Conservation (phyloP, 2,329 filamentous ascomycete genomes). For the Penicillium sclerotiorum region DNA sequence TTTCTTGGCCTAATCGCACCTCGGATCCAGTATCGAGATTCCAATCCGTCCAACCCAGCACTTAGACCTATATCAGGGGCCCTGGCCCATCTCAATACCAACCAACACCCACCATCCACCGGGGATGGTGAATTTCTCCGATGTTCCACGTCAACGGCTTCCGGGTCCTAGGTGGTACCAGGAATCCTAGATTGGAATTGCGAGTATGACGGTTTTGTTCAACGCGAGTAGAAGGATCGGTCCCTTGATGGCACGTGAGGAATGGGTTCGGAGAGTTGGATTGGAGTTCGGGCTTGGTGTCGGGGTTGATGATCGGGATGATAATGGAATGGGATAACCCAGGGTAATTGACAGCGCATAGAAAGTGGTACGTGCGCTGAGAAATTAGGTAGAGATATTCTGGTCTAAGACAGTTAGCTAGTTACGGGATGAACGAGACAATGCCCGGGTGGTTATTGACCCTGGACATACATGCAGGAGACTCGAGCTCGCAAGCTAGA, state of each 20-base stretch:
- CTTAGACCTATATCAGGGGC: no score
- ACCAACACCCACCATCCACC: background rate
- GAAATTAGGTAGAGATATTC: no score
- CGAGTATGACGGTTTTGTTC: background rate
- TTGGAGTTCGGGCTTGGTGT: conserved; percentile 7
- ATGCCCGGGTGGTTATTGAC: no score
- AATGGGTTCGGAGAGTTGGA: background rate
- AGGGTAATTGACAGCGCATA: background rate
- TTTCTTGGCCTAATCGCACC: background rate
- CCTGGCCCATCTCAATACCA: background rate
- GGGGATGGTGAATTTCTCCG: conserved; percentile 10
- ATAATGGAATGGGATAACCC: background rate
- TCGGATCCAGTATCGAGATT: conserved; percentile 10
- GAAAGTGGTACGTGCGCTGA: no score
- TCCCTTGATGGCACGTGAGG: conserved; percentile 3
- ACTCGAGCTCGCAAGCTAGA: no score
- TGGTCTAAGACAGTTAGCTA: no score
- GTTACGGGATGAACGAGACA: no score
- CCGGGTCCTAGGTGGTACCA: conserved; percentile 3
- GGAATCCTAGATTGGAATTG: background rate
- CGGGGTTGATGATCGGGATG: background rate
- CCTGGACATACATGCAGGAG: no score
- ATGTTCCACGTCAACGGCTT: conserved; percentile 24
- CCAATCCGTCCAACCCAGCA: conserved; percentile 7
- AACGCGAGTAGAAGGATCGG: conserved; percentile 1